Percentiles rank a stretch among this genome's conserved stretches.
Evolutionary conservation across 2,329 filamentous ascomycete species (phyloP).

Genomic region (Metarhizium rileyi): DNA sequence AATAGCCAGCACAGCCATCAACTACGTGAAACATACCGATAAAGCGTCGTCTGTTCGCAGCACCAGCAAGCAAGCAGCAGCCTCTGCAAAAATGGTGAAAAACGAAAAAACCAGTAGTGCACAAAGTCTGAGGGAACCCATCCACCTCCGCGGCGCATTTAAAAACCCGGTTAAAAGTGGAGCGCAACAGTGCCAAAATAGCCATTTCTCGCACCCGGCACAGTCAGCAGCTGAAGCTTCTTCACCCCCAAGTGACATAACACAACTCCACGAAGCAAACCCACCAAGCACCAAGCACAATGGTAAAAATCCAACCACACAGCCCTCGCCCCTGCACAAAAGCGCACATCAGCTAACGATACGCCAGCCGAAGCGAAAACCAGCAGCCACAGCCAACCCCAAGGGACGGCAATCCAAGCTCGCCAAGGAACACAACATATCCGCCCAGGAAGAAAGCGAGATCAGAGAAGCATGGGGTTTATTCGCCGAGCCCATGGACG

Average conservation of each 20-base stretch:
- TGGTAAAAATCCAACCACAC: not conserved
- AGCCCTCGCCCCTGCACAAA: not conserved
- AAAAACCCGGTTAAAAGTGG: not conserved
- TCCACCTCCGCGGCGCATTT: not conserved
- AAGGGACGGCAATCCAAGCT: conserved; percentile 67
- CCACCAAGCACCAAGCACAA: not conserved
- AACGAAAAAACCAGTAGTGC: too few species aligned
- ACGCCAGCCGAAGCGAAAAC: conserved; percentile 37
- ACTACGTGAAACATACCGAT: too few species aligned
- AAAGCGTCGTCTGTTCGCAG: too few species aligned
- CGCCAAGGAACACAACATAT: conserved; percentile 83
- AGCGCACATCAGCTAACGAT: not conserved
- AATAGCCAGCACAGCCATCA: too few species aligned
- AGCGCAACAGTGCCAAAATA: not conserved
- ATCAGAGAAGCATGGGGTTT: conserved; percentile 84
- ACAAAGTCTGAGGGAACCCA: too few species aligned
- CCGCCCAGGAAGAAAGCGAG: conserved; percentile 74
- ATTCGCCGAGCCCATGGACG: conserved; percentile 62
- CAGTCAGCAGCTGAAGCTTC: not conserved
- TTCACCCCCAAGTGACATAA: not conserved
- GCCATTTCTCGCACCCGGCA: not conserved
- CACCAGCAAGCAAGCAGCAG: too few species aligned
- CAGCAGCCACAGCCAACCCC: conserved; percentile 19
- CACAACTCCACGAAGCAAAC: too few species aligned
- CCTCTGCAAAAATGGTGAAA: too few species aligned